A percentile compares a stretch with the other conserved stretches of the same genome.
phyloP scores from a whole-genome alignment of 2,329 filamentous ascomycete species.

The Didymella pinodella region DNA sequence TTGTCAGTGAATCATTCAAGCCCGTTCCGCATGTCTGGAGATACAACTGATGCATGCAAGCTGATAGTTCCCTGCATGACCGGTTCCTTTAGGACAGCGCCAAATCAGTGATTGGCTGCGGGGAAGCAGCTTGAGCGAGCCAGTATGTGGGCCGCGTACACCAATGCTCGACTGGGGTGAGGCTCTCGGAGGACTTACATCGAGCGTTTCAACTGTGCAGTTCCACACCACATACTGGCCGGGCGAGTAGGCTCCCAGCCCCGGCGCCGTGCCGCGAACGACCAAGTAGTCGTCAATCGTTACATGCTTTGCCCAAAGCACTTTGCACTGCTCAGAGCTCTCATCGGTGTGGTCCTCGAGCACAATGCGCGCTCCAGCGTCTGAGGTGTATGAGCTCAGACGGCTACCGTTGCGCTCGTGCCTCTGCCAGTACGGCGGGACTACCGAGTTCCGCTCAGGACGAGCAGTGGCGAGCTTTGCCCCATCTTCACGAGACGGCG shows the following conservation, averaged over 20 bases:
- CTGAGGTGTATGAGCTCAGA: slow-evolving; percentile 46
- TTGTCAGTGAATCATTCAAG: slow-evolving; percentile 20
- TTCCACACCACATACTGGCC: slow-evolving; percentile 79
- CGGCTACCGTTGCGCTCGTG: slow-evolving; percentile 51
- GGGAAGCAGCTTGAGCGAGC: slow-evolving; percentile 14
- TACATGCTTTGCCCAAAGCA: slow-evolving; percentile 69
- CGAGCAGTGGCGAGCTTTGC: slow-evolving; percentile 33
- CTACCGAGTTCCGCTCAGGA: slow-evolving; percentile 44
- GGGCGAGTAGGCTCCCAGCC: slow-evolving; percentile 75
- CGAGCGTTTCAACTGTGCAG: slow-evolving; percentile 84
- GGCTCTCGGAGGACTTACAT: slow-evolving; percentile 62
- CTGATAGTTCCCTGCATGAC: slow-evolving; percentile 24
- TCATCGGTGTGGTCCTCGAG: slow-evolving; percentile 72
- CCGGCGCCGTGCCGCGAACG: slow-evolving; percentile 64
- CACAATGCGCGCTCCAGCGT: slow-evolving; percentile 58
- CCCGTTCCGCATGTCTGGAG: slow-evolving; percentile 1
- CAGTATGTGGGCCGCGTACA: slow-evolving; percentile 24
- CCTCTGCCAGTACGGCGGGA: slow-evolving; percentile 59
- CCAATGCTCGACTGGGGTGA: slow-evolving; percentile 23
- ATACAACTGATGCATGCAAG: slow-evolving; percentile 13
- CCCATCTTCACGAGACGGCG: slow-evolving; percentile 32
- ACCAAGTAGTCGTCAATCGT: slow-evolving; percentile 69
- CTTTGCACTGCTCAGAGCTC: slow-evolving; percentile 62
- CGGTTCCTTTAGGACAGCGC: slow-evolving; percentile 13
- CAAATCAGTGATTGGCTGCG: slow-evolving; percentile 29